Evolutionary conservation across 345 rosid genomes (phyloP), one percentile per base, ranked within the genome.

Genomic region (Arabis alpina): DNA sequence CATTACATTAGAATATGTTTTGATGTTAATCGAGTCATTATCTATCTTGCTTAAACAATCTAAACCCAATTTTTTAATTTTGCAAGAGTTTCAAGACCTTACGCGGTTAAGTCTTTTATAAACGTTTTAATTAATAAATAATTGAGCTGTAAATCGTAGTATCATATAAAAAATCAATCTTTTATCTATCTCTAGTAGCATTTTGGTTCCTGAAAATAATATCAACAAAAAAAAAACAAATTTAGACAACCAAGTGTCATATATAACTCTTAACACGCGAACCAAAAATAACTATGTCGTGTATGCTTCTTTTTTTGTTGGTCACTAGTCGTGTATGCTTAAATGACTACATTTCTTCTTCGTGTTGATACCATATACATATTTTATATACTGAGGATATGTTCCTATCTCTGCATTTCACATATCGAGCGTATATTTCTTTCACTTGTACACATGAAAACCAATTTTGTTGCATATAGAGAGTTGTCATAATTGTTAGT

Each of bases 1-100:
- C 8, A 4, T 39, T 14, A 56, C 63, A 37, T 44, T 66, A 24
- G 50, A 58, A 12, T 19, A 47, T 42, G 15, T 30, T 51, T 52
- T 7, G 41, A 59, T 60, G 12, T 66, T 14, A 15, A 37, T 36
- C 11, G 47, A 44, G 42, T 66, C 72, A 66, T 74, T 16, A 56
- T 27, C 39, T 4, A 43, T 61, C 42, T 48, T 64, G 16, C 16
- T 48, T 72, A 72, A 34, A 27, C 41, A 45, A 34, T 44, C 25
- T 44, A 14, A 43, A 45, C 0, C 3, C 45, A 11, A 11, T 7
- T 42, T 52, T 45, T 16, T 42, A 16, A 1, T 9, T 70, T 15
- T 11, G 24, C 9, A 49, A 48, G 34, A 47, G 32, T 39, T 59
- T 3, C 12, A 1, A 43, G 23, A 24, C 56, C 8, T 54, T 62